A percentile compares a stretch with the other conserved stretches of the same genome.
Evolutionary conservation across 257 asterid species (phyloP).

Genomic region (Avicennia marina): DNA sequence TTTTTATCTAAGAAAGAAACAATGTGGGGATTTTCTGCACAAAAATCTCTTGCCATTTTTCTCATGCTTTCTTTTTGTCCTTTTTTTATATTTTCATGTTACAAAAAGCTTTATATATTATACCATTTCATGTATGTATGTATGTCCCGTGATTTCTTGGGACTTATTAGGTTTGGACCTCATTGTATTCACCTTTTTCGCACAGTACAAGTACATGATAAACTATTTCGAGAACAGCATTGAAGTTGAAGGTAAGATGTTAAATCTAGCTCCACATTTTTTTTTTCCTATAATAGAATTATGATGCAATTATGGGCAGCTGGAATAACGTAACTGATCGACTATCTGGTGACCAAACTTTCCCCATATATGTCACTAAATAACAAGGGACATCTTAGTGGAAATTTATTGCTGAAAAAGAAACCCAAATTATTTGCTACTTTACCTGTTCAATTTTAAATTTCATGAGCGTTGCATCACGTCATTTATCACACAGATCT

Average conservation of each 20-base stretch:
- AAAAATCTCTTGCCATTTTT: too few species aligned
- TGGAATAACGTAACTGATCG: conserved; percentile 15
- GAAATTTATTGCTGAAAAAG: conserved; percentile 6
- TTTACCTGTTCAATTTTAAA: conserved; percentile 15
- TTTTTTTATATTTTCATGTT: too few species aligned
- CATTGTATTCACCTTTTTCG: too few species aligned
- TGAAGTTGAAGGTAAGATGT: too few species aligned
- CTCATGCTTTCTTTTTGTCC: too few species aligned
- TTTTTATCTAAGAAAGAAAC: neutral
- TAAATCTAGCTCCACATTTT: too few species aligned
- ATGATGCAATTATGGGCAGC: conserved; percentile 5
- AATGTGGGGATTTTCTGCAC: too few species aligned
- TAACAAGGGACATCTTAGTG: conserved; percentile 20
- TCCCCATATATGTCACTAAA: conserved; percentile 19
- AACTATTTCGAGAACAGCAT: neutral
- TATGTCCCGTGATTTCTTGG: too few species aligned
- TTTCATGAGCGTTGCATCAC: conserved; percentile 19
- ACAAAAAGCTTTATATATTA: too few species aligned
- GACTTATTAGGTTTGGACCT: too few species aligned
- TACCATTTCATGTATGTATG: too few species aligned
- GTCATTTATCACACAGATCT: conserved; percentile 22
- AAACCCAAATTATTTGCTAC: neutral
- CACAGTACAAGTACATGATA: too few species aligned
- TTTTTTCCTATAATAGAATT: neutral
- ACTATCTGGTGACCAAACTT: conserved; percentile 13